Base-by-base conservation (phyloP, 208 protist species). In the Vickermania spadyakhi region DNA sequence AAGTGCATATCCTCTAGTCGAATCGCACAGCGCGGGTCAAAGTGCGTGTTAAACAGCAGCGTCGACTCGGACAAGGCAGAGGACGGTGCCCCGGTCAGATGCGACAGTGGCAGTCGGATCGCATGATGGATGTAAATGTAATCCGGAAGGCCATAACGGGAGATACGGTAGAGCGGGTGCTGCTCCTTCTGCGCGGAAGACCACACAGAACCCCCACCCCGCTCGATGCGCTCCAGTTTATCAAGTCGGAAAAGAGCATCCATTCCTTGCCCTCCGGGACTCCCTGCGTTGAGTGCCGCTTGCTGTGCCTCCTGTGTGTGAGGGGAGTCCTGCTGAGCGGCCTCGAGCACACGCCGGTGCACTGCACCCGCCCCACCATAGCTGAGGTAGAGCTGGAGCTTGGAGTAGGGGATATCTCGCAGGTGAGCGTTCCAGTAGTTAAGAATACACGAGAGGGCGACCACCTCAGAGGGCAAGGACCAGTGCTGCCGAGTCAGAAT, bases 1-100 rank as follows among this genome's bases (percentile, higher is more conserved):
- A 81, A 79, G 42, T 72, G 29, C 30, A 45, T 49, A 30, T 75
- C 72, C 53, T 74, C 64, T 22, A 84, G 29, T 31, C 59, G 72
- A n/a, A 92, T 41, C 66, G 84, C 65, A 66, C 81, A 79, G 68
- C 77, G 80, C 11, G 85, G 79, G 58, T 82, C 76, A 22, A 79
- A 69, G 21, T 64, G 70, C 22, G 71, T 70, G 71, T 79, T 45
- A 18, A 45, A 45, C 11, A 45, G 36, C 60, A 22, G 60, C 18
- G 4, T 54, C 18, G 60, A 14, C 18, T 28, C 28, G 45, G 28
- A n/a, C 11, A n/a, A 28, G 28, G 64, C n/a, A 42, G 71, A 60
- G 60, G 29, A 55, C 28, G 58, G 62, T 56, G 55, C 26, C 30
- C 4, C 52, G 2, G 72, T 75, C 26, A 81, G 75, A 5, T 74